phyloP scores from a whole-genome alignment of 805 yeast genomes.

The Starmerella stigmatis region DNA sequence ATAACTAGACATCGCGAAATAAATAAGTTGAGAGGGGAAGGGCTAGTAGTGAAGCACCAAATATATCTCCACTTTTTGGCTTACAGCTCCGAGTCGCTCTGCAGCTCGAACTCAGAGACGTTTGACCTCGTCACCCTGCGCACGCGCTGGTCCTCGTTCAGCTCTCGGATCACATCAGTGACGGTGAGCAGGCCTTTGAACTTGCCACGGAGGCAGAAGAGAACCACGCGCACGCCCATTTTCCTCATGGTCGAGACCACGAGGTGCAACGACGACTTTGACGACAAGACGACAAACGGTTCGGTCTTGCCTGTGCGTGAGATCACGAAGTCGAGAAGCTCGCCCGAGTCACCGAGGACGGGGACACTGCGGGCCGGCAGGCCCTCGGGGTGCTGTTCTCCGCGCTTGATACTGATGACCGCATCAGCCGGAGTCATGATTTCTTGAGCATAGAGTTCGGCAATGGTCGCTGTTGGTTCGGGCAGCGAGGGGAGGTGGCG shows the following conservation, averaged over 20 bases:
- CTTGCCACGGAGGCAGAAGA: slow-evolving; percentile 13
- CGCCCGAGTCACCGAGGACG: slow-evolving; percentile 13
- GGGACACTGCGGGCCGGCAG: slow-evolving; percentile 15
- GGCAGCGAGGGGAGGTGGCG: slow-evolving; percentile 14
- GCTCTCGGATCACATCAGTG: slow-evolving; percentile 14
- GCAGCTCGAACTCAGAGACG: slow-evolving; percentile 15
- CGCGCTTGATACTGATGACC: background rate
- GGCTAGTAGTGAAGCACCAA: too few species aligned
- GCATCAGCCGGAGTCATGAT: slow-evolving; percentile 13
- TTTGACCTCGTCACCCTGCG: slow-evolving; percentile 2
- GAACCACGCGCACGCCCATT: slow-evolving; percentile 21
- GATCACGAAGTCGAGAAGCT: slow-evolving; percentile 12
- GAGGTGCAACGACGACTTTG: slow-evolving; percentile 15
- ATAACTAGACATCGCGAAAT: background rate
- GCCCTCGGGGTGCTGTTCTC: background rate
- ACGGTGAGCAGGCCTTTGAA: slow-evolving; percentile 19
- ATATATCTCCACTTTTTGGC: too few species aligned
- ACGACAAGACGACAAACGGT: slow-evolving; percentile 17
- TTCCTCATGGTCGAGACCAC: slow-evolving; percentile 13
- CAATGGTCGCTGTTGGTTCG: slow-evolving; percentile 8
- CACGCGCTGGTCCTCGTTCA: background rate
- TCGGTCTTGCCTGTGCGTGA: slow-evolving; percentile 15
- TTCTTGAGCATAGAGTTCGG: slow-evolving; percentile 14
- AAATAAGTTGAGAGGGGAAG: background rate
- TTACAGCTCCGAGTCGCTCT: background rate